A percentile compares a stretch with the other conserved stretches of the same genome.
Conservation (phyloP, 805 yeast species). For the Yamadazyma paraphyllophila region DNA sequence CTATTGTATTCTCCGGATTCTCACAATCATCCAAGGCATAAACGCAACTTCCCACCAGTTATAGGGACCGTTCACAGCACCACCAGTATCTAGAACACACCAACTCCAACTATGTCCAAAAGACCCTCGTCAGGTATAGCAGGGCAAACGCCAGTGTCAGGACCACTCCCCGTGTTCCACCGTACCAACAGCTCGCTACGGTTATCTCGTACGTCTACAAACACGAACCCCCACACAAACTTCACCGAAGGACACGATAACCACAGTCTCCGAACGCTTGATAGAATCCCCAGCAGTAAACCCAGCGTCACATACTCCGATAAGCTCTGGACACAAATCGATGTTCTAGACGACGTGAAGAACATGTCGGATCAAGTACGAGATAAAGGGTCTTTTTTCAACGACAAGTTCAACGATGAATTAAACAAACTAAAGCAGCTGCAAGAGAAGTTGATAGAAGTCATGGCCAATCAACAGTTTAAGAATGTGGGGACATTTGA, state of each 20-base stretch:
- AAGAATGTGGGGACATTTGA: constrained; percentile 17
- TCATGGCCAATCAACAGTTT: constrained; percentile 31
- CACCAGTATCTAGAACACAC: too few species aligned
- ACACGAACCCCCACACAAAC: constrained; percentile 8
- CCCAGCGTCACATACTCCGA: constrained; percentile 71
- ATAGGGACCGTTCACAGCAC: too few species aligned
- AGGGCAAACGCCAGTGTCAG: too few species aligned
- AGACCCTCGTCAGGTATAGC: too few species aligned
- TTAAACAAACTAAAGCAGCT: constrained; percentile 52
- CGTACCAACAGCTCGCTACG: constrained; percentile 10
- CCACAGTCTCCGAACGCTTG: constrained; percentile 30
- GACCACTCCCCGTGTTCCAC: constrained; percentile 9
- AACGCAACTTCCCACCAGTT: too few species aligned
- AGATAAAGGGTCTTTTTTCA: constrained; percentile 49
- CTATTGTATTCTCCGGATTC: background rate
- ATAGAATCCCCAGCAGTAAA: constrained; percentile 51
- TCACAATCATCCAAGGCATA: too few species aligned
- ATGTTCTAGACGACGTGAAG: constrained; percentile 76
- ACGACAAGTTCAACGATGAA: constrained; percentile 48
- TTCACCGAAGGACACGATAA: constrained; percentile 8
- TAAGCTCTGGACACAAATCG: constrained; percentile 83
- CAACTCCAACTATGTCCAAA: too few species aligned
- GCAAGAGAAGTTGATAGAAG: constrained; percentile 45
- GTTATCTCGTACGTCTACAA: constrained; percentile 14
- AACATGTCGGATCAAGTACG: constrained; percentile 49